These are phyloP conservation scores for Epichloe sp. DNA, from an alignment of 2,329 filamentous ascomycete genomes.

Conservation along the genomic window DNA sequence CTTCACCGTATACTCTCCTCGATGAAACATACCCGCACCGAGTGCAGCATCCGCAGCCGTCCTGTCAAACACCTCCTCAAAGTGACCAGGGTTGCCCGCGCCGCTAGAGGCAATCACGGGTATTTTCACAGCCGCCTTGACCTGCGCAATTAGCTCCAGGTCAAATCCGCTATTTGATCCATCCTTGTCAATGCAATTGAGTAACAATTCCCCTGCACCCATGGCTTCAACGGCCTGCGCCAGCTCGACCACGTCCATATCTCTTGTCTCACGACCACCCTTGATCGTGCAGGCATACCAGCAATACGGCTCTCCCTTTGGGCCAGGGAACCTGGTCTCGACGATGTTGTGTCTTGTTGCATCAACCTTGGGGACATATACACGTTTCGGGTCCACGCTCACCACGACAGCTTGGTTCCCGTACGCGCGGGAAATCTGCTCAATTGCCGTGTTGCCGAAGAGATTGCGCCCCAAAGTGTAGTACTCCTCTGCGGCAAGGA, in stretches of 20 bases:
- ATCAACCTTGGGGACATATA: conserved; percentile 64
- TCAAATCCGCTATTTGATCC: conserved; percentile 93
- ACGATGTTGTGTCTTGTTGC: conserved; percentile 64
- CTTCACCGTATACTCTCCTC: conserved; percentile 85
- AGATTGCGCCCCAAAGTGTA: conserved; percentile 56
- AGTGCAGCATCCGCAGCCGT: conserved; percentile 85
- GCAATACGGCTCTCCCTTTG: conserved; percentile 66
- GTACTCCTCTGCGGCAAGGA: conserved; percentile 85
- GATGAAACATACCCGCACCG: conserved; percentile 95
- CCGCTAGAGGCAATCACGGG: conserved; percentile 93
- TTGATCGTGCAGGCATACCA: conserved; percentile 99
- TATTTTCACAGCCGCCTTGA: conserved; percentile 77
- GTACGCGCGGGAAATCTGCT: conserved; percentile 87
- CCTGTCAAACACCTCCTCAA: conserved; percentile 76
- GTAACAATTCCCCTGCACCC: conserved; percentile 84
- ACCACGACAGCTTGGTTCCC: conserved; percentile 96
- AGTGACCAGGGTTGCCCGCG: conserved; percentile 77
- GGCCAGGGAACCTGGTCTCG: conserved; percentile 54
- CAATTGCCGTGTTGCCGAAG: conserved; percentile 77
- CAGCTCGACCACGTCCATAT: conserved; percentile 84
- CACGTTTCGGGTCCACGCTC: conserved; percentile 81
- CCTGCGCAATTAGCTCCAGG: conserved; percentile 75
- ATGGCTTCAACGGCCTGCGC: conserved; percentile 85
- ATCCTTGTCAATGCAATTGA: conserved; percentile 97
- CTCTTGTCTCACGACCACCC: conserved; percentile 85